Evolutionary conservation across 169 alveolate genomes (phyloP).

Genomic region (Plasmodium ovale): DNA sequence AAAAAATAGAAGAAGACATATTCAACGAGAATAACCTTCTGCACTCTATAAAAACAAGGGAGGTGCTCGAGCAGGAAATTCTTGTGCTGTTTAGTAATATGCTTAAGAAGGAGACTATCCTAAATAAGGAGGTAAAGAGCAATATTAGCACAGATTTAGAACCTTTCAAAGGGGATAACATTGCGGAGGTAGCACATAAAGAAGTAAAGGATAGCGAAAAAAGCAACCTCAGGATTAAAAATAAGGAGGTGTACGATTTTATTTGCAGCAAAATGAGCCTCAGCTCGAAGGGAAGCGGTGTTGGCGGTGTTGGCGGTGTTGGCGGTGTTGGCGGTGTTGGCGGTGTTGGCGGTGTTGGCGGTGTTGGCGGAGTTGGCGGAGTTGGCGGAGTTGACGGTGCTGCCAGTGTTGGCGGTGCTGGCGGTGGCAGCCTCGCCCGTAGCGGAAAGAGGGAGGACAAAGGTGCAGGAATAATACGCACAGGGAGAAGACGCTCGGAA

Average conservation of each 20-base stretch:
- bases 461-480: background rate
- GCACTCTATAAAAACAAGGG: conserved; percentile 52
- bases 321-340: background rate
- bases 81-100: conserved; percentile 42
- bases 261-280: conserved; percentile 39
- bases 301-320: background rate
- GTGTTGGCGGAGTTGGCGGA: background rate
- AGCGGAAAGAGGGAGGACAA: background rate
- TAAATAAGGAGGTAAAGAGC: conserved; percentile 37
- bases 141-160: background rate
- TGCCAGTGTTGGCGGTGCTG: background rate
- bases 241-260: conserved; percentile 34
- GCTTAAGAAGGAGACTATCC: conserved; percentile 42
- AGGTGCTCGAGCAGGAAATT: conserved; percentile 46
- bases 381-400: background rate
- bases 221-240: conserved; percentile 24
- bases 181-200: background rate
- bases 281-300: background rate
- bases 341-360: background rate
- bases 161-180: background rate
- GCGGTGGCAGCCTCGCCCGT: no score
- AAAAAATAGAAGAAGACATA: conserved; percentile 38
- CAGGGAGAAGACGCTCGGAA: background rate
- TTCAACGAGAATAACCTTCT: conserved; percentile 45
- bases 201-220: conserved; percentile 8